phyloP scores from a whole-genome alignment of 768 basidiomycete species.

The Serendipita indica region DNA sequence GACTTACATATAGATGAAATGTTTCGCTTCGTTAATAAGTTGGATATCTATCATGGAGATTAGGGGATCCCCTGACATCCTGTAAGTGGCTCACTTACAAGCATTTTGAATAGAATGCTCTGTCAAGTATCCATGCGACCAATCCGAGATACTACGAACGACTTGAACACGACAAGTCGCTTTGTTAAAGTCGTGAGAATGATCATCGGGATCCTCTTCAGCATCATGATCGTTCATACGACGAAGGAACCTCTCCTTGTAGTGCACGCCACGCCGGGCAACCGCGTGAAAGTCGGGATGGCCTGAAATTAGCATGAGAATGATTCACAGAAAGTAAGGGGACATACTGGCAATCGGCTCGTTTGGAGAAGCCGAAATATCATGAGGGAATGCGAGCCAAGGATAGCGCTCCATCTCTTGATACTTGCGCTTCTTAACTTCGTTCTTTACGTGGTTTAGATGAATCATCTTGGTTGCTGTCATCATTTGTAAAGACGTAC shows the following conservation, averaged over 20 bases:
- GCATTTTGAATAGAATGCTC: slow-evolving; percentile 92
- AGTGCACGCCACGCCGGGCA: slow-evolving; percentile 29
- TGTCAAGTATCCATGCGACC: slow-evolving; percentile 83
- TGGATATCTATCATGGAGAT: slow-evolving; percentile 41
- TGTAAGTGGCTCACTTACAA: slow-evolving; percentile 35
- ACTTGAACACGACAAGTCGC: slow-evolving; percentile 61
- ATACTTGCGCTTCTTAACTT: slow-evolving; percentile 63
- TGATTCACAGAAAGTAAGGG: background rate
- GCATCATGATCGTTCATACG: slow-evolving; percentile 16
- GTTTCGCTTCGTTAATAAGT: slow-evolving; percentile 68
- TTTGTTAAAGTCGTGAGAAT: slow-evolving; percentile 28
- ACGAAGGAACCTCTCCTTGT: slow-evolving; percentile 3
- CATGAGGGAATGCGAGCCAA: slow-evolving; percentile 72
- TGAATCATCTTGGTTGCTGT: background rate
- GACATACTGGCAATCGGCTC: slow-evolving; percentile 48
- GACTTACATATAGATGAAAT: slow-evolving; percentile 83
- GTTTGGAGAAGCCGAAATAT: slow-evolving; percentile 41
- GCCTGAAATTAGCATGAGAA: slow-evolving; percentile 18
- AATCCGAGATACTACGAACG: slow-evolving; percentile 76
- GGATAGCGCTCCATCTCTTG: slow-evolving; percentile 25
- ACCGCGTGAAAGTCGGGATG: slow-evolving; percentile 60
- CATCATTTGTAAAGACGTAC: background rate
- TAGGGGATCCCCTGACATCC: background rate
- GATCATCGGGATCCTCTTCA: slow-evolving; percentile 23
- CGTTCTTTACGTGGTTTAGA: slow-evolving; percentile 31